These are phyloP conservation scores for Gremmenia infestans DNA, from an alignment of 2,329 filamentous ascomycete species.

Conservation along the genomic window DNA sequence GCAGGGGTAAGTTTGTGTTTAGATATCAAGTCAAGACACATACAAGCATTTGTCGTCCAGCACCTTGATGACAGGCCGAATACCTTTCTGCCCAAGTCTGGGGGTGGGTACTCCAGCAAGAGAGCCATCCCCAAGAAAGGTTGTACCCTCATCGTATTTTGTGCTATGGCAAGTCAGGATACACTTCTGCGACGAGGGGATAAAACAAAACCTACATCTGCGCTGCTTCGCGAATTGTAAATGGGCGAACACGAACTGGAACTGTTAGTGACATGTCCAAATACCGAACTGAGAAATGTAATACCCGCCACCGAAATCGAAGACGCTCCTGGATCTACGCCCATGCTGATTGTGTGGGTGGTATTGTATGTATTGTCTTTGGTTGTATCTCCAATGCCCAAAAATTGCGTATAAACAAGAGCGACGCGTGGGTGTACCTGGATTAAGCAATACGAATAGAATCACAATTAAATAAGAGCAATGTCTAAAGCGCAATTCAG, in stretches of 20 bases:
- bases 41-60: conserved; percentile 95
- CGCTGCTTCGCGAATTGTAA: conserved; percentile 87
- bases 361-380: too few relatives aligned
- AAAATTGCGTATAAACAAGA: conserved; percentile 7
- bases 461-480: background rate
- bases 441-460: background rate
- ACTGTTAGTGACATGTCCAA: conserved; percentile 11
- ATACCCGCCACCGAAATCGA: conserved; percentile 34
- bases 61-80: conserved; percentile 90
- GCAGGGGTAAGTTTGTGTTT: conserved; percentile 15
- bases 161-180: conserved; percentile 30
- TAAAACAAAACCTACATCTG: conserved; percentile 57
- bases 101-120: conserved; percentile 81
- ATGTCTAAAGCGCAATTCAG: background rate
- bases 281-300: background rate
- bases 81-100: conserved; percentile 78
- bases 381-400: background rate
- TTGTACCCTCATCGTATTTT: conserved; percentile 70
- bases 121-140: conserved; percentile 96
- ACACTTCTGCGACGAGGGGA: background rate
- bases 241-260: conserved; percentile 63
- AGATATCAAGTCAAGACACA: conserved; percentile 34
- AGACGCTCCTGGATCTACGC: conserved; percentile 28
- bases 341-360: conserved; percentile 19
- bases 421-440: background rate